phyloP scores from a whole-genome alignment of 768 basidiomycete species.

The Lentinula guzmanii region DNA sequence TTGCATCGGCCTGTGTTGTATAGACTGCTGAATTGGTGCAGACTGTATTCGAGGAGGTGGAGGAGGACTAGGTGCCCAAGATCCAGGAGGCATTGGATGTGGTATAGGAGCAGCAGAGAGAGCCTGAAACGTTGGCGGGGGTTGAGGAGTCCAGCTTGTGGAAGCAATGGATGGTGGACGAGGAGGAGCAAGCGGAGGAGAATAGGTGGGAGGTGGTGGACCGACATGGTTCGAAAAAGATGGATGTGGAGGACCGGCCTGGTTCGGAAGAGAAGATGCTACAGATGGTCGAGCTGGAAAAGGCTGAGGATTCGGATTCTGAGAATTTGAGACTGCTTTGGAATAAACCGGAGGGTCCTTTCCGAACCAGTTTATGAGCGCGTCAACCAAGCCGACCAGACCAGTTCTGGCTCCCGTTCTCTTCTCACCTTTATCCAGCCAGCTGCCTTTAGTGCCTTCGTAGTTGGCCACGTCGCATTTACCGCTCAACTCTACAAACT shows the following conservation, averaged over 20 bases:
- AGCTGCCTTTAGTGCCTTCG: slow-evolving; percentile 25
- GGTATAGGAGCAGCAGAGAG: slow-evolving; percentile 22
- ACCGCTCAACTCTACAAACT: slow-evolving; percentile 77
- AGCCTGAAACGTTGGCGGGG: not conserved
- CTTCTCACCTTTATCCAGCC: slow-evolving; percentile 77
- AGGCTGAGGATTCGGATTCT: slow-evolving; percentile 7
- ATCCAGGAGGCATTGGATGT: slow-evolving; percentile 15
- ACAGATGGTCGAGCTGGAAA: slow-evolving; percentile 22
- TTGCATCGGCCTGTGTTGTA: not conserved
- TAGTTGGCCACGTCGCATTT: slow-evolving; percentile 60
- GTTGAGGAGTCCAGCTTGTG: not conserved
- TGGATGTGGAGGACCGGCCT: slow-evolving; percentile 18
- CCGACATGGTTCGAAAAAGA: slow-evolving; percentile 13
- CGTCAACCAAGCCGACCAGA: slow-evolving; percentile 64
- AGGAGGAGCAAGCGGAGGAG: slow-evolving; percentile 6
- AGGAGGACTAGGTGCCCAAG: slow-evolving; percentile 15
- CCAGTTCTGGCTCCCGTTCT: slow-evolving; percentile 60
- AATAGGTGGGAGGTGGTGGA: slow-evolving; percentile 12
- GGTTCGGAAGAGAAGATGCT: slow-evolving; percentile 12
- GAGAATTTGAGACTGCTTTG: slow-evolving; percentile 45
- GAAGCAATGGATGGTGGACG: slow-evolving; percentile 2
- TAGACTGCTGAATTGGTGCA: slow-evolving; percentile 8
- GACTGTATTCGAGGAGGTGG: slow-evolving; percentile 5
- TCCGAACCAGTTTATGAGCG: slow-evolving; percentile 80
- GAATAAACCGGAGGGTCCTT: slow-evolving; percentile 86